Percentiles rank a stretch among this genome's conserved stretches.
Evolutionary conservation across 2,329 filamentous ascomycete genomes (phyloP).

Genomic region (Pseudogymnoascus sp.): DNA sequence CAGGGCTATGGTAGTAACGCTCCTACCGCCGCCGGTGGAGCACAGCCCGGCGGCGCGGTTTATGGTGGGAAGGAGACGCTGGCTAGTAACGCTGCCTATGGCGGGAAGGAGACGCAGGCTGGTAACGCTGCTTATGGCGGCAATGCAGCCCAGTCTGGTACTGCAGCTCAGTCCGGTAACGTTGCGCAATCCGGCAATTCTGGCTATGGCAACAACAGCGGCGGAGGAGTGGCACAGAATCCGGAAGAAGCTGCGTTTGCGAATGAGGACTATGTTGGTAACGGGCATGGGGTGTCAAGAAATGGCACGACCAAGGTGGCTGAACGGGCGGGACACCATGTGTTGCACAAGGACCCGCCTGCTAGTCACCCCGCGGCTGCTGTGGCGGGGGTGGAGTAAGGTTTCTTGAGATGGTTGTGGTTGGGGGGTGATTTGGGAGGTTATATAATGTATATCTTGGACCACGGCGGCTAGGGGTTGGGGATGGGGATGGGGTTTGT

Average conservation of each 20-base stretch:
- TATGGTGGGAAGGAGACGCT: not conserved
- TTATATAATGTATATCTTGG: not conserved
- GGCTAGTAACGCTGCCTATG: not conserved
- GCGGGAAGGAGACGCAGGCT: not conserved
- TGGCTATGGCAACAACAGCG: too few relatives aligned
- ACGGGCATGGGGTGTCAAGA: not conserved
- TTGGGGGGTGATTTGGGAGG: not conserved
- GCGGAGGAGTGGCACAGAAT: constrained; percentile 12
- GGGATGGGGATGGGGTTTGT: not conserved
- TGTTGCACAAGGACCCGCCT: constrained; percentile 22
- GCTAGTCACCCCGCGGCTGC: constrained; percentile 16
- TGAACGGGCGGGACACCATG: constrained; percentile 14
- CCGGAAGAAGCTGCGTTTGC: constrained; percentile 9
- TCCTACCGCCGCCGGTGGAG: not conserved
- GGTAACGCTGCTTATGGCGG: not conserved
- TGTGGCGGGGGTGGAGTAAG: not conserved
- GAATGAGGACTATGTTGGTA: not conserved
- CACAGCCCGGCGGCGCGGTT: not conserved
- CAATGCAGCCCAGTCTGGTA: not conserved
- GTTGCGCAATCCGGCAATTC: too few relatives aligned
- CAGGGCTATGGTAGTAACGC: constrained; percentile 11
- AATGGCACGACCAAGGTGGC: not conserved
- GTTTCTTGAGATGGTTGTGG: not conserved
- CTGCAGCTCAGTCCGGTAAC: not conserved
- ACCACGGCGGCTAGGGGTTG: not conserved